phyloP scores from a whole-genome alignment of 768 basidiomycete species.

The Phylloporus sp. region DNA sequence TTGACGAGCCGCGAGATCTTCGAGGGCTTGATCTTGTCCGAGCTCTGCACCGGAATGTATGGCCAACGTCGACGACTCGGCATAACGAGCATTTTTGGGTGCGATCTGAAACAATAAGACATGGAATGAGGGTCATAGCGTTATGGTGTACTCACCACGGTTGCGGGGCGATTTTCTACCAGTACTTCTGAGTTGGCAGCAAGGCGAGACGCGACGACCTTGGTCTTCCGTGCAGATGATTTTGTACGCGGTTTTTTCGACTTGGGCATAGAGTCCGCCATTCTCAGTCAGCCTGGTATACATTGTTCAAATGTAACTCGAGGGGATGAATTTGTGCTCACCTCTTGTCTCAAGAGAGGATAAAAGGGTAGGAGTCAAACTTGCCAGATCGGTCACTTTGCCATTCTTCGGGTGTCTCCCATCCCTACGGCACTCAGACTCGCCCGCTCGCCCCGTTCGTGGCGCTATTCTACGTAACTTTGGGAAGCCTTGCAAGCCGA shows the following conservation, averaged over 20 bases:
- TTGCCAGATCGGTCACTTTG: constrained; percentile 19
- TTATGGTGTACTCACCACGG: constrained; percentile 14
- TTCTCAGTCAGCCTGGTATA: background rate
- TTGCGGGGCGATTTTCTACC: constrained; percentile 20
- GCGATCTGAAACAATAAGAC: constrained; percentile 33
- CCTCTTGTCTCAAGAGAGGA: background rate
- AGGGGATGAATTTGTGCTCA: background rate
- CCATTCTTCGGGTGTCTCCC: background rate
- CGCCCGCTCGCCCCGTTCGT: constrained; percentile 2
- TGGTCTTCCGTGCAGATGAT: constrained; percentile 32
- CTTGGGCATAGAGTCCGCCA: constrained; percentile 44
- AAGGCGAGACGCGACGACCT: background rate
- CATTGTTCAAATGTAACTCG: background rate
- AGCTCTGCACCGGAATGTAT: constrained; percentile 65
- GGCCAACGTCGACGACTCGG: constrained; percentile 56
- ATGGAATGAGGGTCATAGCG: background rate
- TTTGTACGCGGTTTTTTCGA: constrained; percentile 54
- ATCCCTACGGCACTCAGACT: background rate
- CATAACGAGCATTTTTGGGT: constrained; percentile 59
- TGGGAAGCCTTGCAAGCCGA: constrained; percentile 1
- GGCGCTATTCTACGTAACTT: constrained; percentile 3
- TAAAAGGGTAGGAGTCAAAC: background rate
- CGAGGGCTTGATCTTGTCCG: constrained; percentile 52
- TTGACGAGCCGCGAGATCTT: constrained; percentile 46
- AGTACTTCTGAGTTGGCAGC: constrained; percentile 20